phyloP scores from a whole-genome alignment of 306 rosid genomes.

The Pueraria montana region DNA sequence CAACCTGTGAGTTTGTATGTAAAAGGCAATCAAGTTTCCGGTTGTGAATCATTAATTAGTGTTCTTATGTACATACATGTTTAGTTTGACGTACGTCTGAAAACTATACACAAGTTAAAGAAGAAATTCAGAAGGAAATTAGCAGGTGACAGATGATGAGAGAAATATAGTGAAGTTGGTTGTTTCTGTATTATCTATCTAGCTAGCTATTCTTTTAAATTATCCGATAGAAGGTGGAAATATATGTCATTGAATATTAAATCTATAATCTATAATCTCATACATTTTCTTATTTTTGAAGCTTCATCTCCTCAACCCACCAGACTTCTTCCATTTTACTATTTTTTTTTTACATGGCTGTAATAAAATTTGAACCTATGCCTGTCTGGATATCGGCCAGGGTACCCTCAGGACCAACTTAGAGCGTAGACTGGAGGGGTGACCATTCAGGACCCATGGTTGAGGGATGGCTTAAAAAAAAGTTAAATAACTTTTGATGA shows the following conservation, averaged over 20 bases:
- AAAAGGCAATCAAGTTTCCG: too few species aligned
- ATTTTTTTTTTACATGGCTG: too few species aligned
- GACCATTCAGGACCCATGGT: too few species aligned
- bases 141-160: neutral
- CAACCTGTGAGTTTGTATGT: too few species aligned
- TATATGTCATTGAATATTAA: conserved; percentile 14
- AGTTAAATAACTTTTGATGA: too few species aligned
- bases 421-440: too few species aligned
- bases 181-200: neutral
- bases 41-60: neutral
- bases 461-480: too few species aligned
- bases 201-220: neutral
- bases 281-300: neutral
- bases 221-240: conserved; percentile 8
- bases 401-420: too few species aligned
- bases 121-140: neutral
- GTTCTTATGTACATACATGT: conserved; percentile 29
- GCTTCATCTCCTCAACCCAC: neutral
- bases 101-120: neutral
- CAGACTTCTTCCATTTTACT: neutral
- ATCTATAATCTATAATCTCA: neutral
- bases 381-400: too few species aligned
- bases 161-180: conserved; percentile 37
- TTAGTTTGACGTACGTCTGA: neutral
- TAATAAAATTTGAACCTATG: too few species aligned